Percentiles rank a stretch among this genome's conserved stretches.
These are phyloP conservation scores for Buxus sempervirens DNA, from an alignment of 164 flowering plant genomes.

Conservation along the genomic window DNA sequence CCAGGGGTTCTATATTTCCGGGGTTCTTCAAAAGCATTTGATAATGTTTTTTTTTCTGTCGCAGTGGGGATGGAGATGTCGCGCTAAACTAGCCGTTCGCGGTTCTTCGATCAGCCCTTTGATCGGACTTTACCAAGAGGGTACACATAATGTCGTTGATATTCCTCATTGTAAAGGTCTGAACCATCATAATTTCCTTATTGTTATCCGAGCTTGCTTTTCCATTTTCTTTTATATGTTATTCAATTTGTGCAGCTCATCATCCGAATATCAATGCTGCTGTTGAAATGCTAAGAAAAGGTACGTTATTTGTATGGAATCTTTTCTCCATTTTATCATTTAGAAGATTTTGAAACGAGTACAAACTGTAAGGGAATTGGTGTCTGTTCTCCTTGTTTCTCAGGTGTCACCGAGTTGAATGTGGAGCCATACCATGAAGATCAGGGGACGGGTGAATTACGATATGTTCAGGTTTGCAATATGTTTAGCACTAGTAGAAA, in stretches of 20 bases:
- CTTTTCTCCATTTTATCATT: not conserved
- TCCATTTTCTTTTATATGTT: not conserved
- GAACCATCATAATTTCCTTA: not conserved
- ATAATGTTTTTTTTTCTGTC: not conserved
- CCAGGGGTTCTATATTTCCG: not conserved
- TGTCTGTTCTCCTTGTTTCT: not conserved
- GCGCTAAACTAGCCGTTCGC: constrained; percentile 90
- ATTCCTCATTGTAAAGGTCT: constrained; percentile 86
- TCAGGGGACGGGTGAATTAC: constrained; percentile 68
- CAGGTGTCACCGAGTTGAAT: constrained; percentile 62
- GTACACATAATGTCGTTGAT: constrained; percentile 79
- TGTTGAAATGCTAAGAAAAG: constrained; percentile 71
- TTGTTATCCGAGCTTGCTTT: not conserved
- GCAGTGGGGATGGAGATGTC: constrained; percentile 95
- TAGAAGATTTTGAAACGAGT: too few species aligned
- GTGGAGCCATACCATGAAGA: constrained; percentile 89
- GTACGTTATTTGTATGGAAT: constrained; percentile 17
- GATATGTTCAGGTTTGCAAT: constrained; percentile 78
- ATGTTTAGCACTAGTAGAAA: not conserved
- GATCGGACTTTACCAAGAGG: constrained; percentile 86
- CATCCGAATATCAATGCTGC: constrained; percentile 92
- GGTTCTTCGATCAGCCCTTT: constrained; percentile 65
- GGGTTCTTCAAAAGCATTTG: too few species aligned
- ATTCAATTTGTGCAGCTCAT: constrained; percentile 59
- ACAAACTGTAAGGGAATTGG: too few species aligned